Evolutionary conservation across 768 basidiomycete species (phyloP), one percentile per base, ranked within the genome.

Genomic region (Leccinellum albellum): DNA sequence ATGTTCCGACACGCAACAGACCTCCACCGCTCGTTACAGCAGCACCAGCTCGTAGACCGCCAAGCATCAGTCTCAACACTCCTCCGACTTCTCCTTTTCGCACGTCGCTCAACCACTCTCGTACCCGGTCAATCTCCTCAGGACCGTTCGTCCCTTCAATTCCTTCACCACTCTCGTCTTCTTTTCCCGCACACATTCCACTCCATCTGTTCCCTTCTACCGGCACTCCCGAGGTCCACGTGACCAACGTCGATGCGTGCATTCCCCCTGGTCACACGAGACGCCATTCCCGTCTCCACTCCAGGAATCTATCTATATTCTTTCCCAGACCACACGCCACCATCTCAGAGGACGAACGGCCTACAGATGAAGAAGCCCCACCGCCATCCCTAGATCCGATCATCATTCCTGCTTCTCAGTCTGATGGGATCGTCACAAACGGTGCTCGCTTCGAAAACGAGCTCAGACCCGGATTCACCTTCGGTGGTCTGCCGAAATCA

Each of bases 261-360:
- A 37, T 58, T 15, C 66, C 62, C 1, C 71, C 69, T 23, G 57
- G 67, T 21, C 72, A 73, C 9, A 69, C 54, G n/a, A 67, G 78
- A 46, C 64, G 78, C 45, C 91, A 94, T 70, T 73, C 83, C 4
- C 82, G 91, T 2, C 76, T 96, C 17, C 94, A 97, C 67, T 94
- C 94, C 0, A 84, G 94, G 47, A 98, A 98, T 66, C 76, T 97
- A 3, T 95, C 93, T 1, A 78, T 96, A 17, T 96, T 88, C 79
- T 97, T 97, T 64, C 94, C 94, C 15, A 82, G 86, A 32, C 82
- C 85, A 0, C 74, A 80, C 0, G 76, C 79, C 8, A 77, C 84
- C 14, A 91, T 90, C 45, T 78, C 83, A 4, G 88, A 91, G 70
- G 87, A 89, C 65, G 85, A 83, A 31, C 64, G 80, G 4, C 74